A percentile compares a stretch with the other conserved stretches of the same genome.
Conservation (phyloP, 345 rosid species). For the sweet orange (Citrus sinensis) region DVS_A1.0 CM039163.1:41891001-41891500, state of each 20-base stretch:
- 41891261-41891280: background rate
- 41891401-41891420: background rate
- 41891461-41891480: no score
- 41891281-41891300: conserved; percentile 24
- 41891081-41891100: no score
- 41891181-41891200: background rate
- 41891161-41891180: background rate
- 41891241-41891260: conserved; percentile 2
- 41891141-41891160: no score
- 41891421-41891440: no score
- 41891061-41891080: no score
- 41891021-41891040: no score
- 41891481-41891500: background rate
- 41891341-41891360: background rate
- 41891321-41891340: background rate
- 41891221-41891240: conserved; percentile 10
- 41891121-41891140: no score
- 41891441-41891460: no score
- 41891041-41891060: no score
- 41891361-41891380: conserved; percentile 16
- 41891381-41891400: background rate
- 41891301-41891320: conserved; percentile 23
- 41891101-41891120: no score
- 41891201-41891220: background rate
- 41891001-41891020: no score